Evolutionary conservation across 2,329 filamentous ascomycete species (phyloP), one percentile per base, ranked within the genome.

Genomic region (Lasiodiplodia sp.): DNA sequence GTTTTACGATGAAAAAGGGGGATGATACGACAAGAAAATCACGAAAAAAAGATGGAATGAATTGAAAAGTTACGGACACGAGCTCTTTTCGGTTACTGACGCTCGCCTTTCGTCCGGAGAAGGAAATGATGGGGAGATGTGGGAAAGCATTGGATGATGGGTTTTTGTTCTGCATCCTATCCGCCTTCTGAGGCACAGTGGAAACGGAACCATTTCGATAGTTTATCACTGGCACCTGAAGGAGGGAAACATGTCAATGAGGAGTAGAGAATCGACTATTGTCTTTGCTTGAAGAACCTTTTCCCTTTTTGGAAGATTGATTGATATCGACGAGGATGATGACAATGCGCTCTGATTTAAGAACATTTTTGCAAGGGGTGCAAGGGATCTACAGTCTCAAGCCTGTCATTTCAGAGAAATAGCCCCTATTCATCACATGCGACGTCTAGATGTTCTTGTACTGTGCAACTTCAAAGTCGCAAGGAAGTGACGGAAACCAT

Each of bases 21-120:
- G 44, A 47, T 47, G 44, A 47, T 66, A 18, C 28, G 34, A 56
- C 18, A 51, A 28, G 5, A 25, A 37, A 28, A 52, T 65, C 23
- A 56, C 47, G 64, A 38, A 52, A 34, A 37, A 49, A 6, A 23
- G 38, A 47, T 16, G 4, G 44, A 23, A 28, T 28, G 14, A 31
- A 53, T 65, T 47, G 52, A 52, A 64, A 64, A 49, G 28, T 58
- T n/a, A 38, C 23, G 60, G 60, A 64, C 60, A 64, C 60, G 60
- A 64, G 60, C 37, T 53, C 21, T 47, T 52, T 47, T 63, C 14
- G 40, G 60, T 18, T 64, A 64, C 60, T 37, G n/a, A 7, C 4
- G 37, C 31, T 16, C n/a, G 34, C 55, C 34, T 53, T 53, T 44
- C 8, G 57, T 44, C 37, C 37, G 31, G 21, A 47, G 38, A 21